phyloP scores from a whole-genome alignment of 2,329 filamentous ascomycete genomes.

The Aplosporella prunicola region DNA sequence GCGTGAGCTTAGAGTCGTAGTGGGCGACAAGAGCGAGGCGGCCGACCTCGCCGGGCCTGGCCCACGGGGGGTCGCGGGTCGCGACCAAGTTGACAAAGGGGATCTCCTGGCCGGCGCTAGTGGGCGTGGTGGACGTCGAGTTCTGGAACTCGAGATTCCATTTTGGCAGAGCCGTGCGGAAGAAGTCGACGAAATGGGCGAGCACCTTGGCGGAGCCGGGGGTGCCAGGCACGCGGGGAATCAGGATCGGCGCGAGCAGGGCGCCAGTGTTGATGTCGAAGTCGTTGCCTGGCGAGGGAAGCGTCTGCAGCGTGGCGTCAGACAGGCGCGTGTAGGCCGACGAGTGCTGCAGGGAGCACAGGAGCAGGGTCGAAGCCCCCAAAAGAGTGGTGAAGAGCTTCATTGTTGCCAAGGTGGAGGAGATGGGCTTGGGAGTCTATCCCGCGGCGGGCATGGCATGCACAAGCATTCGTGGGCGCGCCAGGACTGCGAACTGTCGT shows the following conservation, averaged over 20 bases:
- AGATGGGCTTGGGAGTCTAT: no score
- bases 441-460: no score
- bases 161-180: slow-evolving; percentile 59
- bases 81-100: slow-evolving; percentile 85
- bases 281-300: slow-evolving; percentile 62
- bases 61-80: slow-evolving; percentile 79
- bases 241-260: slow-evolving; percentile 77
- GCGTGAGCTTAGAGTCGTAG: slow-evolving; percentile 76
- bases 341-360: slow-evolving; percentile 21
- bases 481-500: no score
- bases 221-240: slow-evolving; percentile 81
- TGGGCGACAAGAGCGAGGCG: slow-evolving; percentile 84
- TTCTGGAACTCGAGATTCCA: slow-evolving; percentile 85
- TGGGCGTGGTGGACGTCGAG: slow-evolving; percentile 74
- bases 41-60: slow-evolving; percentile 61
- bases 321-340: slow-evolving; percentile 55
- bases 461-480: no score
- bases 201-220: slow-evolving; percentile 63
- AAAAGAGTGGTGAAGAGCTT: slow-evolving; percentile 1
- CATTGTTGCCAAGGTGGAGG: no score
- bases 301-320: slow-evolving; percentile 59
- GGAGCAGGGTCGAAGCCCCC: slow-evolving; percentile 12
- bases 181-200: slow-evolving; percentile 77
- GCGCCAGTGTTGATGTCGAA: slow-evolving; percentile 70
- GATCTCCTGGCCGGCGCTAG: slow-evolving; percentile 58